Base-by-base conservation (phyloP, 2,329 filamentous ascomycete genomes). In the Aspergillus ochraceoroseus region DNA sequence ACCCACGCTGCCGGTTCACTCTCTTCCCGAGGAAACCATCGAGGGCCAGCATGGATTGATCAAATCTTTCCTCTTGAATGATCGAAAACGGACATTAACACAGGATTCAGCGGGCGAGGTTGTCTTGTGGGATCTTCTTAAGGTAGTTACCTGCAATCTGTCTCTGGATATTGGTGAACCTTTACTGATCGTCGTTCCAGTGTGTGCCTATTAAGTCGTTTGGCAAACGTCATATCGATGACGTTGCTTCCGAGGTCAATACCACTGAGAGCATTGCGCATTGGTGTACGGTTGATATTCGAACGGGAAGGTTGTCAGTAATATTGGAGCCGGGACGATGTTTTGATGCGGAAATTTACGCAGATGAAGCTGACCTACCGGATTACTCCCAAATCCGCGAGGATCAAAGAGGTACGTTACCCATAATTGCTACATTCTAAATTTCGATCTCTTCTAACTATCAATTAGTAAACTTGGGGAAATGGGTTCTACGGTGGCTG, bases 321-420 rank as follows among this genome's bases (percentile, higher is more conserved):
- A 83, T 94, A 12, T 66, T 98, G 12, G 92, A 98, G 59, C 87
- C 89, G 27, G 94, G 92, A 57, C 94, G 94, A 53, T 95, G 89
- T 62, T 98, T 98, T 54, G 92, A 98, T 65, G 92, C 89, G 11
- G 92, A 98, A 59, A 85, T 95, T 64, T 98, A 98, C 61, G 90
- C 88, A 1, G 92, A 98, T 60, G 89, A 96, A 65, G 70, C 94
- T 23, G 73, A 81, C 27, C 54, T 90, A 39, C 76, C 84, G 7
- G 82, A 87, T 47, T 71, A 78, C n/a, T 72, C 85, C 12, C 83
- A 89, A 8, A 95, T 95, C 58, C 75, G 84, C 42, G 90, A 96
- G 55, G 92, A 98, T 55, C 90, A 96, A 67, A 80, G 92, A 68
- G 94, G 86, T 90, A 75, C 58, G 81, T 63, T 6, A 2, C 33